Percentiles rank a stretch among this genome's conserved stretches.
Conservation (phyloP, 768 basidiomycete species). For the Rhodosporidiobolus odoratus region DNA sequence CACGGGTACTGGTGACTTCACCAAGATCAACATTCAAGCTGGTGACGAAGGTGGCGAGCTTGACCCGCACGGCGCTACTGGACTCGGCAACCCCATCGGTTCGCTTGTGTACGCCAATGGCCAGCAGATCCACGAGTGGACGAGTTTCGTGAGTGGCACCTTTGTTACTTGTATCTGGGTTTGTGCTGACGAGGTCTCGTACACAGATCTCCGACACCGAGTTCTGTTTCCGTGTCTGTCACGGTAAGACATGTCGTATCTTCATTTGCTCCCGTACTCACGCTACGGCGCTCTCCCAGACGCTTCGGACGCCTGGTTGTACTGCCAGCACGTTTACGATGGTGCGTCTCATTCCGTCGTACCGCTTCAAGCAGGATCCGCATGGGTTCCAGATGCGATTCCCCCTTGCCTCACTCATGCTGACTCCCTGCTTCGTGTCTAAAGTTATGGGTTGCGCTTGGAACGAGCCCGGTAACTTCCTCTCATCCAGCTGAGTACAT, state of each 20-base stretch:
- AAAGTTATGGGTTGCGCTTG: conserved; percentile 37
- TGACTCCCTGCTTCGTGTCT: not conserved
- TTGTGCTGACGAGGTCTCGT: not conserved
- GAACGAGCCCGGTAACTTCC: conserved; percentile 44
- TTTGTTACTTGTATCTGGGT: not conserved
- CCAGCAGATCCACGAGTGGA: conserved; percentile 46
- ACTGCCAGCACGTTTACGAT: conserved; percentile 45
- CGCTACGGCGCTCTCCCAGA: no score
- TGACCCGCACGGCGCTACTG: conserved; percentile 49
- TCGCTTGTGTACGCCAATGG: conserved; percentile 50
- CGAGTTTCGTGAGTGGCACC: not conserved
- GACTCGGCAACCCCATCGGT: conserved; percentile 50
- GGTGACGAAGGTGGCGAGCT: conserved; percentile 52
- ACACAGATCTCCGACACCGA: conserved; percentile 49
- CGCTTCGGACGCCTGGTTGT: conserved; percentile 45
- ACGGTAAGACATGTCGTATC: conserved; percentile 43
- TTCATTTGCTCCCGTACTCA: not conserved
- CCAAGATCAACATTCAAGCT: conserved; percentile 48
- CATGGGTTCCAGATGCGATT: no score
- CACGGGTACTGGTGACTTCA: conserved; percentile 48
- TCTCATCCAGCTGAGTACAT: no score
- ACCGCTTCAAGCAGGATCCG: no score
- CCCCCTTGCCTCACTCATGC: not conserved
- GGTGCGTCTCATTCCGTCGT: not conserved
- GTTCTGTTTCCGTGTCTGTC: conserved; percentile 52